Conservation (phyloP, 768 basidiomycete genomes). For the Termitomyces sp. region DNA sequence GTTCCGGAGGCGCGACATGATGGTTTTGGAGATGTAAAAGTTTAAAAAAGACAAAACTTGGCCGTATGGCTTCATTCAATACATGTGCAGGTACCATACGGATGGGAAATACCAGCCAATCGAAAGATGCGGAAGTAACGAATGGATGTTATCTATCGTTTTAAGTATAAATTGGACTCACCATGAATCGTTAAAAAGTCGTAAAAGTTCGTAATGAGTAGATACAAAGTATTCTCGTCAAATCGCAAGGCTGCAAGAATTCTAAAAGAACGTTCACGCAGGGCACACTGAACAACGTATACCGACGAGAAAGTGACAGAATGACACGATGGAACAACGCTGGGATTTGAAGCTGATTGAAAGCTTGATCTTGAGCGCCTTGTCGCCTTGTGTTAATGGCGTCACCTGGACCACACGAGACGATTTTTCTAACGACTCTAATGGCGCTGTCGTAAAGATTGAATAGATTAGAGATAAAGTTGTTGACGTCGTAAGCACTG, state of each 20-base stretch:
- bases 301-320: conserved; percentile 6
- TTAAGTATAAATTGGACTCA: conserved; percentile 7
- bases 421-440: neutral
- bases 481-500: neutral
- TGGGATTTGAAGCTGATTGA: conserved; percentile 14
- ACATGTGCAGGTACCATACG: conserved; percentile 19
- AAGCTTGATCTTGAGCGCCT: neutral
- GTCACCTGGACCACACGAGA: conserved; percentile 1
- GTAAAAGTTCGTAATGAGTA: conserved; percentile 7
- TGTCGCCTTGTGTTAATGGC: neutral
- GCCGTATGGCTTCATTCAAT: conserved; percentile 13
- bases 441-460: neutral
- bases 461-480: neutral
- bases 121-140: conserved; percentile 3
- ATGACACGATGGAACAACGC: conserved; percentile 7
- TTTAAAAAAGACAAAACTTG: conserved; percentile 21
- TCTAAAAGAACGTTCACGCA: neutral
- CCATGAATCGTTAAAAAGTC: conserved; percentile 16
- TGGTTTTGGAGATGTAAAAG: conserved; percentile 24
- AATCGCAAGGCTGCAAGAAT: neutral
- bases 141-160: neutral
- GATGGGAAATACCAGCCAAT: neutral
- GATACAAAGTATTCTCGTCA: neutral
- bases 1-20: conserved; percentile 50
- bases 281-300: neutral